Evolutionary conservation across 164 flowering plant species (phyloP), one percentile per base, ranked within the genome.

Genomic region (Santalum album): DNA sequence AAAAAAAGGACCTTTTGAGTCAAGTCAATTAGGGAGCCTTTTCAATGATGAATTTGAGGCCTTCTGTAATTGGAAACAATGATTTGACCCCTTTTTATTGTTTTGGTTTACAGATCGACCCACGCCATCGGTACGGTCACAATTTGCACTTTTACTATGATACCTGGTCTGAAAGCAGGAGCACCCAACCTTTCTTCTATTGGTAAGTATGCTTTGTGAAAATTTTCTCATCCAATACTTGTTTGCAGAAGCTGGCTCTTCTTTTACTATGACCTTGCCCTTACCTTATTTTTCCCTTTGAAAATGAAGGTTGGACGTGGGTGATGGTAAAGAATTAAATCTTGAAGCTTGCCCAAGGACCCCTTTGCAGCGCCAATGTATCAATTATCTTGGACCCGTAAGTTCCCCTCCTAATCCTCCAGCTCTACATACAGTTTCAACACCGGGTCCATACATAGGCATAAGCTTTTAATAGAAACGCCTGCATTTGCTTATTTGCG

Each of bases 101-200:
- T 42, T 24, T 7, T 46, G 7, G 26, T 19, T 18, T 54, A 17
- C 68, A 82, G 87, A 82, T 82, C 59, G 87, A 82, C 57, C 84
- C 87, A 45, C 80, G 87, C 49, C 87, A 82, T 70, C 77, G 87
- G 0, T 82, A 82, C 56, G 87, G 87, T 19, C 82, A 79, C 72
- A 82, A 82, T 60, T 52, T 82, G 24, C 84, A 82, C 39, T 69
- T 71, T 36, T 82, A 82, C 62, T 77, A 79, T 50, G 82, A 77
- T 53, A 18, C 53, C 7, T 82, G 87, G 87, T 75, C 53, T 29
- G 71, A 62, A 6, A 75, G 80, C 66, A 71, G 60, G 57, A 79
- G 84, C 60, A 51, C 60, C 0, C 82, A 82, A 57, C 87, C 87
- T 34, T 82, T 82, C 73, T 82, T 79, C 64, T 82, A 79, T 66